Evolutionary conservation across 2,329 filamentous ascomycete genomes (phyloP).

Genomic region (Aspergillus tamarii): DNA sequence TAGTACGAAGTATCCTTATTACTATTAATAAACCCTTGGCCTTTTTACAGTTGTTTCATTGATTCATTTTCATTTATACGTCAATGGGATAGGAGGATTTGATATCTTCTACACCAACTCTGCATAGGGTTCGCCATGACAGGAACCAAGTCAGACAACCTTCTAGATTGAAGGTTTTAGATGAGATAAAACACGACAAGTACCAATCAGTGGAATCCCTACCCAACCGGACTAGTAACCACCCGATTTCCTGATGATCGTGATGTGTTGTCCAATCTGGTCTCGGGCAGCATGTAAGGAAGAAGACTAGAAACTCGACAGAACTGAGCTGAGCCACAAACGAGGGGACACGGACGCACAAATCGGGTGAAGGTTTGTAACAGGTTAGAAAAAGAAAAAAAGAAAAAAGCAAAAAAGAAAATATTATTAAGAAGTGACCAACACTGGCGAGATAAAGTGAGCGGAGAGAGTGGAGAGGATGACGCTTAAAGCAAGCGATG

Average conservation of each 20-base stretch:
- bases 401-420: background rate
- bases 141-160: background rate
- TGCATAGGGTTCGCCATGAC: background rate
- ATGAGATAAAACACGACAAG: background rate
- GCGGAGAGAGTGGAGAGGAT: constrained; percentile 18
- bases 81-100: background rate
- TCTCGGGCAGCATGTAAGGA: constrained; percentile 15
- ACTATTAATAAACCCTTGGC: background rate
- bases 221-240: background rate
- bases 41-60: background rate
- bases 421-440: background rate
- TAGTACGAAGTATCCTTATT: background rate
- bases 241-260: constrained; percentile 1
- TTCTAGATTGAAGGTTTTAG: background rate
- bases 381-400: background rate
- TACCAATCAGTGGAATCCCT: background rate
- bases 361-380: background rate
- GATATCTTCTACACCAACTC: background rate
- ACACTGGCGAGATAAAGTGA: constrained; percentile 15
- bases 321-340: constrained; percentile 10
- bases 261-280: constrained; percentile 1
- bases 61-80: background rate
- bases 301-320: constrained; percentile 16
- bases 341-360: background rate
- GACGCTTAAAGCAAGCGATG: constrained; percentile 20